Evolutionary conservation across 2,329 filamentous ascomycete genomes (phyloP).

Genomic region (Rhinocladiella mackenziei): DNA sequence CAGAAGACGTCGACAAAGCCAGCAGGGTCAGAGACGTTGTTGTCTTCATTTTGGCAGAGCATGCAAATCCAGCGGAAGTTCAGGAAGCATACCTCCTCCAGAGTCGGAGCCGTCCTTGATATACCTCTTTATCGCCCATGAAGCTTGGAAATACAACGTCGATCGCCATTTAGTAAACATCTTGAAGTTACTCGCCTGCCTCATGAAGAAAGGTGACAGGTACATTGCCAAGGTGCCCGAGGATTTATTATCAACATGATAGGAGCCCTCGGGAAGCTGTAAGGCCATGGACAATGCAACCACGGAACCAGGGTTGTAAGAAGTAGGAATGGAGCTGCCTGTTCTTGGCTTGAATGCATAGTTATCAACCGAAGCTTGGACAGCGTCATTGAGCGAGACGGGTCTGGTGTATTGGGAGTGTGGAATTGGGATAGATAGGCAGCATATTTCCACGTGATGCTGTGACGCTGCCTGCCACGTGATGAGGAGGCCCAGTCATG

Average conservation of each 20-base stretch:
- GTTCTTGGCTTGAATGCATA: not conserved
- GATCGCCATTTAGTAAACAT: not conserved
- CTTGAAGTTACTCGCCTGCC: constrained; percentile 4
- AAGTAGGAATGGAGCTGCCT: not conserved
- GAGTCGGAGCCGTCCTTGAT: not conserved
- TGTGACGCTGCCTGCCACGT: not conserved
- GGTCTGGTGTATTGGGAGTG: not conserved
- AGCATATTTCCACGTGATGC: not conserved
- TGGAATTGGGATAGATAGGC: not conserved
- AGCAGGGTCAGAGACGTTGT: constrained; percentile 17
- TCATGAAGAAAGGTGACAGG: constrained; percentile 5
- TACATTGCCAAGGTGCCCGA: constrained; percentile 7
- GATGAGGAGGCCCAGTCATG: not conserved
- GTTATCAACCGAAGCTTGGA: constrained; percentile 1
- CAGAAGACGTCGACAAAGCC: constrained; percentile 16
- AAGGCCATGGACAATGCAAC: constrained; percentile 1
- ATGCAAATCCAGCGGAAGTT: not conserved
- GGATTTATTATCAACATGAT: not conserved
- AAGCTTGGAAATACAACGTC: not conserved
- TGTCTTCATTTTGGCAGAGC: constrained; percentile 6
- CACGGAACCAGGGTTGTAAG: constrained; percentile 1
- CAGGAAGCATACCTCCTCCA: not conserved
- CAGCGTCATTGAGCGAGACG: constrained; percentile 4
- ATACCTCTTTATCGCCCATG: not conserved
- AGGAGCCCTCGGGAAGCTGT: not conserved